Conservation (phyloP, 306 rosid genomes). For the Vachellia collinsii region DNA sequence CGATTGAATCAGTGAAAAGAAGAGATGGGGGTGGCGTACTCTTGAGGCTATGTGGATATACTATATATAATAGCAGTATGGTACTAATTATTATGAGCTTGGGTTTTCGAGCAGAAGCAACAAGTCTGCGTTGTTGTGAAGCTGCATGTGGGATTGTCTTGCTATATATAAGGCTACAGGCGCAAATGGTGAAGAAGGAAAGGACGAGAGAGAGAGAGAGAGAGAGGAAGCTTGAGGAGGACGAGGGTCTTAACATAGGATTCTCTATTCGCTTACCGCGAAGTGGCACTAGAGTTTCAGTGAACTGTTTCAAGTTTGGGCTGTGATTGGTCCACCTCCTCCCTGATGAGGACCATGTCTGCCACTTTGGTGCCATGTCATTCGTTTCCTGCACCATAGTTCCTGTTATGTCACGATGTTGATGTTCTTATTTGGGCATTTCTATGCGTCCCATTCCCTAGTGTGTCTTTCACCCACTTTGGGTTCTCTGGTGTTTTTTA, state of each 20-base stretch:
- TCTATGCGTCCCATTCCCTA: no score
- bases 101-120: slow-evolving; percentile 27
- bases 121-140: slow-evolving; percentile 16
- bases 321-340: slow-evolving; percentile 37
- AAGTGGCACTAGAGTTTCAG: neutral
- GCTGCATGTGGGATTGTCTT: slow-evolving; percentile 29
- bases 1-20: slow-evolving; percentile 21
- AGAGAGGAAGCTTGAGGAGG: neutral
- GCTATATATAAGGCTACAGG: slow-evolving; percentile 20
- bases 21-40: slow-evolving; percentile 35
- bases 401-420: no score
- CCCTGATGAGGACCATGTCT: slow-evolving; percentile 11
- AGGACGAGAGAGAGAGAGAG: slow-evolving; percentile 32
- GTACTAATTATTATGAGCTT: neutral
- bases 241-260: slow-evolving; percentile 26
- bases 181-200: slow-evolving; percentile 20
- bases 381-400: no score
- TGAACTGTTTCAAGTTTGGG: slow-evolving; percentile 11
- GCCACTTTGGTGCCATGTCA: no score
- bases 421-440: no score
- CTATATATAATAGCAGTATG: slow-evolving; percentile 4
- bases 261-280: slow-evolving; percentile 21
- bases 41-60: slow-evolving; percentile 30
- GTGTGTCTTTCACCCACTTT: no score
- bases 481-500: no score